Percentiles rank a stretch among this genome's conserved stretches.
phyloP scores from a whole-genome alignment of 2,329 filamentous ascomycete genomes.

The Hortaea werneckii region DNA sequence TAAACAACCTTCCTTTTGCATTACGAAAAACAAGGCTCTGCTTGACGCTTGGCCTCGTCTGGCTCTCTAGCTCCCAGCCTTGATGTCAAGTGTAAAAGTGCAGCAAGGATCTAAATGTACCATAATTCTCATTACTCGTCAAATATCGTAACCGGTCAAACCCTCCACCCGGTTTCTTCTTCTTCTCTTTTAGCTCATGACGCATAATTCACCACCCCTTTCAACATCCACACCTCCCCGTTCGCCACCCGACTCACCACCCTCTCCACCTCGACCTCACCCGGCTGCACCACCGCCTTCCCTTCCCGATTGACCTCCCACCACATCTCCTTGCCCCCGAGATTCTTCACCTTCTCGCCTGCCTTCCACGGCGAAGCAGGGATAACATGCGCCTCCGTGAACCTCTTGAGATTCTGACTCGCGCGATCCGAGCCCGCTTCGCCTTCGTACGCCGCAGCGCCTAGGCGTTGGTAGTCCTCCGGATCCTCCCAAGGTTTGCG shows the following conservation, averaged over 20 bases:
- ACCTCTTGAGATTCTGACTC: slow-evolving; percentile 61
- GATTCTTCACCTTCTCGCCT: slow-evolving; percentile 53
- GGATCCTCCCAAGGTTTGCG: slow-evolving; percentile 80
- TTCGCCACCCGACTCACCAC: slow-evolving; percentile 71
- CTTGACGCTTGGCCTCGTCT: too few relatives aligned
- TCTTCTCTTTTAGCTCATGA: background rate
- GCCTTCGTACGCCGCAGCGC: slow-evolving; percentile 65
- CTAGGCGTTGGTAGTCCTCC: slow-evolving; percentile 58
- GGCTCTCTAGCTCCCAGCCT: too few relatives aligned
- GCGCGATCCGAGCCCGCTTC: slow-evolving; percentile 66
- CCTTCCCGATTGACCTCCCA: slow-evolving; percentile 73
- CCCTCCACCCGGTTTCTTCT: too few relatives aligned
- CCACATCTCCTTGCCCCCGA: slow-evolving; percentile 64
- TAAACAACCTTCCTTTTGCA: too few relatives aligned
- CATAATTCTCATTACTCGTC: too few relatives aligned
- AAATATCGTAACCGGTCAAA: too few relatives aligned
- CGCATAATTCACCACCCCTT: slow-evolving; percentile 48
- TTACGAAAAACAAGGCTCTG: too few relatives aligned
- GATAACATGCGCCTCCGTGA: slow-evolving; percentile 80
- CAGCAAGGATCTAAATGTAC: too few relatives aligned
- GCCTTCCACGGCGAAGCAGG: slow-evolving; percentile 65
- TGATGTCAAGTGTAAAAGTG: too few relatives aligned
- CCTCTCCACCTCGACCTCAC: slow-evolving; percentile 63
- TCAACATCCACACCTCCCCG: slow-evolving; percentile 76
- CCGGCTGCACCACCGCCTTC: slow-evolving; percentile 64